These are phyloP conservation scores for Physcomitrium patens DNA, from an alignment of 225 moss, liverwort and hornwort genomes.

Conservation along the genomic window DNA sequence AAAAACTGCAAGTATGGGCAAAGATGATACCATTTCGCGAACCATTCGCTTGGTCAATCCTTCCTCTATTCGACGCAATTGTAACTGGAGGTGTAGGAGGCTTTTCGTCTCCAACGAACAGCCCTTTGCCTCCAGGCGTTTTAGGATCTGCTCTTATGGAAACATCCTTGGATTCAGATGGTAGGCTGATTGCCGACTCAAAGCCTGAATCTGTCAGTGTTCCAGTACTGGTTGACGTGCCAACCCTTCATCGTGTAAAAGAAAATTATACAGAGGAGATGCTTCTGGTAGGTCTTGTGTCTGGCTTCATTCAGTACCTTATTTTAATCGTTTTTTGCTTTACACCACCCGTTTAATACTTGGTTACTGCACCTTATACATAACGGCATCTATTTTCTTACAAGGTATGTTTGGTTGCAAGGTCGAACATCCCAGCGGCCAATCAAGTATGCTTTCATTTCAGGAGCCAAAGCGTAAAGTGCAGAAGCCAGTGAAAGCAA, in stretches of 20 bases:
- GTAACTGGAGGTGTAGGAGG: constrained; percentile 72
- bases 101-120: constrained; percentile 79
- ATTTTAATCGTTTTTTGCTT: not conserved
- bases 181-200: constrained; percentile 35
- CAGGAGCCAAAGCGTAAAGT: constrained; percentile 74
- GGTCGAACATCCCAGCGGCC: not conserved
- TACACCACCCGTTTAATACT: not conserved
- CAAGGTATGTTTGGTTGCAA: not conserved
- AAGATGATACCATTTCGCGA: constrained; percentile 78
- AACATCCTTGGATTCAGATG: constrained; percentile 40
- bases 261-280: constrained; percentile 78
- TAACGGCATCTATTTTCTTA: not conserved
- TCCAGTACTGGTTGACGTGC: constrained; percentile 72
- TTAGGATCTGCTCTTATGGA: constrained; percentile 60
- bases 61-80: constrained; percentile 69
- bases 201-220: constrained; percentile 51
- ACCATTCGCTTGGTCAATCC: constrained; percentile 77
- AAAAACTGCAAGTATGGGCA: constrained; percentile 80
- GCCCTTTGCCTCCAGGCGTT: constrained; percentile 64
- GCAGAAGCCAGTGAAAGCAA: constrained; percentile 79
- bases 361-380: not conserved
- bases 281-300: constrained; percentile 48
- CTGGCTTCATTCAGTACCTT: not conserved
- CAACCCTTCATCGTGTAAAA: constrained; percentile 68
- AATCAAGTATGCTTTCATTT: constrained; percentile 10